Percentiles rank a stretch among this genome's conserved stretches.
Conservation (phyloP, 2,329 filamentous ascomycete genomes). For the Clonostachys solani region DNA sequence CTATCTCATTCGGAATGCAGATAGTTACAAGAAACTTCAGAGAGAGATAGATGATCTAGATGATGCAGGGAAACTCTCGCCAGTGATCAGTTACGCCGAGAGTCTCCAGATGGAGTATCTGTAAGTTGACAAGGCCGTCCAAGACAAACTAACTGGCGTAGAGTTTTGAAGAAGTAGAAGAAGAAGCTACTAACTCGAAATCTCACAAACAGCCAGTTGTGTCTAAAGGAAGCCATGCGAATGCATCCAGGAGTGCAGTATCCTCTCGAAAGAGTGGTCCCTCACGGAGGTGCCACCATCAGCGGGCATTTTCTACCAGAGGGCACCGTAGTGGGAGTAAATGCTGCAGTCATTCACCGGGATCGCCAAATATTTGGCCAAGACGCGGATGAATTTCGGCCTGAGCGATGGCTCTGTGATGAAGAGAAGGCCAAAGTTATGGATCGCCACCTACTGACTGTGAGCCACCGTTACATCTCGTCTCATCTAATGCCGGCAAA, state of each 20-base stretch:
- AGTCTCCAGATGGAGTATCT: slow-evolving; percentile 17
- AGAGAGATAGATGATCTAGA: slow-evolving; percentile 14
- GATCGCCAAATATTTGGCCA: slow-evolving; percentile 29
- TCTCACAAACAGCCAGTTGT: too few relatives aligned
- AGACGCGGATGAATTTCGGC: slow-evolving; percentile 29
- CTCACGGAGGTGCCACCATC: slow-evolving; percentile 33
- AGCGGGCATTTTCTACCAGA: slow-evolving; percentile 8
- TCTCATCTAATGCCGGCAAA: background rate
- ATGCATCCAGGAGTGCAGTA: slow-evolving; percentile 40
- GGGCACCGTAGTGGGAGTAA: slow-evolving; percentile 28
- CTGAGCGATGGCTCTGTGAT: slow-evolving; percentile 22
- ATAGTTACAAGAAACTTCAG: slow-evolving; percentile 10
- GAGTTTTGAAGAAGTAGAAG: too few relatives aligned
- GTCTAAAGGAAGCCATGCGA: slow-evolving; percentile 41
- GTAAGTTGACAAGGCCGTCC: slow-evolving; percentile 25
- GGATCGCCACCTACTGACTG: slow-evolving; percentile 1
- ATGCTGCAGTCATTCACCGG: slow-evolving; percentile 31
- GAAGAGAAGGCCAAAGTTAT: slow-evolving; percentile 4
- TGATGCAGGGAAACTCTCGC: slow-evolving; percentile 2
- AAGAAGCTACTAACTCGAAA: too few relatives aligned
- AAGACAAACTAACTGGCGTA: too few relatives aligned
- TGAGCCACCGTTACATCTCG: background rate
- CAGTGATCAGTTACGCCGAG: slow-evolving; percentile 15
- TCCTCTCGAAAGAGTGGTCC: slow-evolving; percentile 38
- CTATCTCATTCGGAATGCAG: slow-evolving; percentile 27